Conservation (phyloP, 805 yeast genomes). For the Kodamaea sagamina region DNA sequence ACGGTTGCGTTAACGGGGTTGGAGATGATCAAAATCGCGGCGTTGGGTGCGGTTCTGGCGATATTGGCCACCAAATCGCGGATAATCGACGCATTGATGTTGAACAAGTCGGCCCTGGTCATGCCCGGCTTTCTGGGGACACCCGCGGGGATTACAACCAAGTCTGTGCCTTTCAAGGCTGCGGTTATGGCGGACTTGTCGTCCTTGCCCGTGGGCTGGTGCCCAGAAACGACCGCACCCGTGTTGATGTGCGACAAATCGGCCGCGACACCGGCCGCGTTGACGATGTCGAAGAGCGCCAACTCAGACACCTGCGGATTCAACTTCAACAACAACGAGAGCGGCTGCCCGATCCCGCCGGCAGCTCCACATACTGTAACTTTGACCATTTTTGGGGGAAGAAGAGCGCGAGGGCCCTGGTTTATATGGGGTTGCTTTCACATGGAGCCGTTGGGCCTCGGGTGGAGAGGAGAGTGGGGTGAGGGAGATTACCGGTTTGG, state of each 20-base stretch:
- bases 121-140: conserved; percentile 52
- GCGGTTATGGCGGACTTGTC: conserved; percentile 38
- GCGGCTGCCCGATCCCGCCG: conserved; percentile 52
- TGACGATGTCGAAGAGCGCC: conserved; percentile 45
- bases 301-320: conserved; percentile 41
- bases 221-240: conserved; percentile 41
- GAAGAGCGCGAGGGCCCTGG: no score
- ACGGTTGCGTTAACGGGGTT: conserved; percentile 51
- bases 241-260: conserved; percentile 46
- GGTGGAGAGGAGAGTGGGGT: no score
- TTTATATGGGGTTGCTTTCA: no score
- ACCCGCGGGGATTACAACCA: conserved; percentile 50
- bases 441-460: no score
- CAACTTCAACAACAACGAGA: conserved; percentile 44
- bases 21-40: conserved; percentile 47
- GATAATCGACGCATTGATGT: conserved; percentile 47
- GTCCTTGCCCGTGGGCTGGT: conserved; percentile 41
- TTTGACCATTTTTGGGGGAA: conserved; percentile 33
- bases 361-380: conserved; percentile 53
- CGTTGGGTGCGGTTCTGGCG: conserved; percentile 41
- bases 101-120: conserved; percentile 50
- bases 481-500: no score
- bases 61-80: conserved; percentile 45
- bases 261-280: conserved; percentile 49
- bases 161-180: conserved; percentile 40